phyloP scores from a whole-genome alignment of 345 rosid genomes.

The Populus deltoides region DNA sequence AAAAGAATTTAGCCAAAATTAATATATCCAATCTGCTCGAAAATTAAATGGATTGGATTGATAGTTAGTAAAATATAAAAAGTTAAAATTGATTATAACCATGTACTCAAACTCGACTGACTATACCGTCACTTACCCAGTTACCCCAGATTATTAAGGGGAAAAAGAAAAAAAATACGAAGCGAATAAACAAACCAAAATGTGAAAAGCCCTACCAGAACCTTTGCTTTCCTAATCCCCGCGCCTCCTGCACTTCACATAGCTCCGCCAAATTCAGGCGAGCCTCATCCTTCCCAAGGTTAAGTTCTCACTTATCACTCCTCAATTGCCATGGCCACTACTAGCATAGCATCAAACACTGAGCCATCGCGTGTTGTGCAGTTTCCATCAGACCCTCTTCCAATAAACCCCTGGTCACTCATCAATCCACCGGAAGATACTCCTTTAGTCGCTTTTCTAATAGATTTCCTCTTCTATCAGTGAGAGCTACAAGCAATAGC shows the following conservation, averaged over 20 bases:
- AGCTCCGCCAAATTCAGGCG: background rate
- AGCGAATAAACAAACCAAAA: background rate
- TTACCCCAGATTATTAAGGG: no score
- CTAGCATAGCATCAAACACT: background rate
- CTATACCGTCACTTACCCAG: no score
- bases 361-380: slow-evolving; percentile 9
- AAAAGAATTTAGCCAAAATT: no score
- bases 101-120: no score
- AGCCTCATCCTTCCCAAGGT: background rate
- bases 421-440: background rate
- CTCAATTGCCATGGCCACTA: slow-evolving; percentile 1
- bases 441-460: background rate
- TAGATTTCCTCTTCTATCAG: background rate
- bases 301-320: background rate
- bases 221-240: background rate
- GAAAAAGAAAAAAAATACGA: no score
- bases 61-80: no score
- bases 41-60: no score
- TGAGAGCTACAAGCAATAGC: background rate
- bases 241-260: background rate
- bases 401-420: background rate
- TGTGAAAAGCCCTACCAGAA: background rate
- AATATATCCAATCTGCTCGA: no score
- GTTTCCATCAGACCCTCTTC: background rate
- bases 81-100: no score